Evolutionary conservation across 805 yeast genomes (phyloP).

Genomic region (Candida railenensis): DNA sequence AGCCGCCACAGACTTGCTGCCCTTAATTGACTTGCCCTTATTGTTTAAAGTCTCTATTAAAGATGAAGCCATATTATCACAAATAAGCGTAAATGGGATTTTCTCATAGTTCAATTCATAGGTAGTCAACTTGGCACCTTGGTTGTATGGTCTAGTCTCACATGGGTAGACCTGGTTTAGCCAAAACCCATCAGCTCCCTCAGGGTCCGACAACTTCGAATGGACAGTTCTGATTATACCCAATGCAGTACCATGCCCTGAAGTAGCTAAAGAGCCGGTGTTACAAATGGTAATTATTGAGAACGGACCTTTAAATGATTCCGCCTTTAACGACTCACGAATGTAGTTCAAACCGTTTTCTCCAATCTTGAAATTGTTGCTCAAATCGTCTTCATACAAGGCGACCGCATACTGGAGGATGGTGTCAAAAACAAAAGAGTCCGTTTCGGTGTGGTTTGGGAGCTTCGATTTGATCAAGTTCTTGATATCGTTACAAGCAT

Average conservation of each 20-base stretch:
- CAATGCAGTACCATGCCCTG: conserved; percentile 96
- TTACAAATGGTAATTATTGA: conserved; percentile 90
- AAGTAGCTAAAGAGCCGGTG: conserved; percentile 95
- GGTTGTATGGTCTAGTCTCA: conserved; percentile 96
- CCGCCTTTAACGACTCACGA: conserved; percentile 38
- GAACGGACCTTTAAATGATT: conserved; percentile 61
- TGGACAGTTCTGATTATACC: conserved; percentile 80
- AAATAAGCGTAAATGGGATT: conserved; percentile 84
- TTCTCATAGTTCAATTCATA: conserved; percentile 83
- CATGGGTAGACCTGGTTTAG: conserved; percentile 78
- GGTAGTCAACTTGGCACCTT: conserved; percentile 91
- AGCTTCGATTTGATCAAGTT: conserved; percentile 19
- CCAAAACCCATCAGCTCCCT: conserved; percentile 36
- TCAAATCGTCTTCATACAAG: conserved; percentile 72
- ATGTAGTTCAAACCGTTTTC: conserved; percentile 77
- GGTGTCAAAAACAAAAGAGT: conserved; percentile 20
- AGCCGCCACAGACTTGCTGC: conserved; percentile 27
- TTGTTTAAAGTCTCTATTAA: conserved; percentile 49
- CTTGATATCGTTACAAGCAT: conserved; percentile 62
- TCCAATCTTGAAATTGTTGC: conserved; percentile 79
- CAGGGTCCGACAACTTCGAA: conserved; percentile 40
- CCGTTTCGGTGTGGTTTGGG: conserved; percentile 4
- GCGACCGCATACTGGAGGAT: conserved; percentile 47
- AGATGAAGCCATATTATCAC: conserved; percentile 90
- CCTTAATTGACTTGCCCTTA: conserved; percentile 18